These are phyloP conservation scores for Teunomyces panamensis DNA, from an alignment of 805 yeast species.

Conservation along the genomic window DNA sequence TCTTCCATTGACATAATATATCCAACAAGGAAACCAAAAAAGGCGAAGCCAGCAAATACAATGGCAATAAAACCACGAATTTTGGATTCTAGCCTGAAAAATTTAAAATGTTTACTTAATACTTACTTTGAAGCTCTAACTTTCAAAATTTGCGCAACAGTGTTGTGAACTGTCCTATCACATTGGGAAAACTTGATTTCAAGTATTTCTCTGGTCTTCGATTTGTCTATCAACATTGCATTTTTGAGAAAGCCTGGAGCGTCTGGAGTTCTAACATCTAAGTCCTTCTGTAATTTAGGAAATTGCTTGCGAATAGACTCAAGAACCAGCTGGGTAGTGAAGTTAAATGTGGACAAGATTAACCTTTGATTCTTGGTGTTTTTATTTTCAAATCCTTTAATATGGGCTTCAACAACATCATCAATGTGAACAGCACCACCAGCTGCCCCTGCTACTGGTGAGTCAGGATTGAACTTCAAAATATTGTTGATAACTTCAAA, in stretches of 20 bases:
- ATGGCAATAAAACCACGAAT: too few relatives aligned
- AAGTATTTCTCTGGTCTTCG: slow-evolving; percentile 16
- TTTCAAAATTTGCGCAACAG: slow-evolving; percentile 16
- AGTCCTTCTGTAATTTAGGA: slow-evolving; percentile 15
- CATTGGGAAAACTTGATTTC: slow-evolving; percentile 18
- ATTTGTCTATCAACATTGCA: slow-evolving; percentile 9
- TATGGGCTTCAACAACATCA: slow-evolving; percentile 20
- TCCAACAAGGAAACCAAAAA: too few relatives aligned
- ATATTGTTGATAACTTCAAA: slow-evolving; percentile 41
- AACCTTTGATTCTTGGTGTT: slow-evolving; percentile 10
- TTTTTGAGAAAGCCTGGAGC: slow-evolving; percentile 1
- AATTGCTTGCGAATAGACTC: slow-evolving; percentile 20
- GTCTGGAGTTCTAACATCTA: slow-evolving; percentile 18
- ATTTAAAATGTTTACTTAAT: background rate
- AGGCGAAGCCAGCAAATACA: too few relatives aligned
- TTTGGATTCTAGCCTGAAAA: background rate
- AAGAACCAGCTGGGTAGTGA: slow-evolving; percentile 16
- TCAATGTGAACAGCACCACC: slow-evolving; percentile 13
- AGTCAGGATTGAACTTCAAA: slow-evolving; percentile 24
- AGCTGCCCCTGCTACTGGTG: slow-evolving; percentile 6
- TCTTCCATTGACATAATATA: too few relatives aligned
- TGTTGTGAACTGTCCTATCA: slow-evolving; percentile 20
- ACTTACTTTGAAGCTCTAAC: background rate
- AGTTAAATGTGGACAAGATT: slow-evolving; percentile 10
- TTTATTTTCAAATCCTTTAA: slow-evolving; percentile 15